Evolutionary conservation across 2,329 filamentous ascomycete genomes (phyloP).

Genomic region (Clonostachys sp.): DNA sequence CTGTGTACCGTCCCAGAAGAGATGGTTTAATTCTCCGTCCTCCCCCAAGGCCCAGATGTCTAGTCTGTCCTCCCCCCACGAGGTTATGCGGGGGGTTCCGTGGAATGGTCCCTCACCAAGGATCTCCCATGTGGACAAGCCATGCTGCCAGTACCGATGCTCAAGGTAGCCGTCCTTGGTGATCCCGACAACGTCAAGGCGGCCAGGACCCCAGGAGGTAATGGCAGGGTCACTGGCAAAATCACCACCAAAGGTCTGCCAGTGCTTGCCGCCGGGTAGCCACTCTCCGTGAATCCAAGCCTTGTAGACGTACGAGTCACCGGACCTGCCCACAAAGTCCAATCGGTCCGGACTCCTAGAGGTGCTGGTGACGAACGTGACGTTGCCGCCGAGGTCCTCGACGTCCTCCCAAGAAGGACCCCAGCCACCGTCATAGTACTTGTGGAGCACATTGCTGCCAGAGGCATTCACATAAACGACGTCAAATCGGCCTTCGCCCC

Average conservation of each 20-base stretch:
- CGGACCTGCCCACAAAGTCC: neutral
- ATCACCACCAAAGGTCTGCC: neutral
- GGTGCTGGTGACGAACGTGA: neutral
- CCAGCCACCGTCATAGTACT: conserved; percentile 1
- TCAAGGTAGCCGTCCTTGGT: neutral
- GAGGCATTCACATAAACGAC: neutral
- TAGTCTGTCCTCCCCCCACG: neutral
- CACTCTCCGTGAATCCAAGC: neutral
- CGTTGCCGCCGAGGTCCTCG: conserved; percentile 2
- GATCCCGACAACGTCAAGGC: neutral
- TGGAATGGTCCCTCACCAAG: neutral
- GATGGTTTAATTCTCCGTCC: conserved; percentile 1
- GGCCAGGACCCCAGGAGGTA: neutral
- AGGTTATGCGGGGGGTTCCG: neutral
- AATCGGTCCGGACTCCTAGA: neutral
- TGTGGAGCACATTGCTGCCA: neutral
- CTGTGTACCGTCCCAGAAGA: conserved; percentile 2
- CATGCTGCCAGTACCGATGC: neutral
- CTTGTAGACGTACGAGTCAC: neutral
- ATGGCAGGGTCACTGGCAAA: too few species aligned
- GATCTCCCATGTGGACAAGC: neutral
- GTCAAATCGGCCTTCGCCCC: conserved; percentile 1
- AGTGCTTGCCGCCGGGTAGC: neutral
- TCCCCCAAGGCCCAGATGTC: conserved; percentile 2
- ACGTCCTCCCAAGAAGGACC: conserved; percentile 1